These are phyloP conservation scores for Fusarium sp. DNA, from an alignment of 2,329 filamentous ascomycete species.

Conservation along the genomic window DNA sequence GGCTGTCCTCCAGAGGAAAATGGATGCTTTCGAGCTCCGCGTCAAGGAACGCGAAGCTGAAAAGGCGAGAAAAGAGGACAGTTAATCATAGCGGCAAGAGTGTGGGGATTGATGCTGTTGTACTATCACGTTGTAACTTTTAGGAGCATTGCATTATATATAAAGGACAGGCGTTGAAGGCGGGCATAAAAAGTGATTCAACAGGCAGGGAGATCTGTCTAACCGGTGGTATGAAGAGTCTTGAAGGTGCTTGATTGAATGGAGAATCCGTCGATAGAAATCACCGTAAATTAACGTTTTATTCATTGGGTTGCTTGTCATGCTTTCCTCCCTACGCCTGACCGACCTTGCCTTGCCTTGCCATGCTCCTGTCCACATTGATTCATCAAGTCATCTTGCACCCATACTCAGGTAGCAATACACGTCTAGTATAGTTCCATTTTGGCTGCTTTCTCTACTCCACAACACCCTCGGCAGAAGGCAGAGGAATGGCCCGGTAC, in stretches of 20 bases:
- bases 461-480: slow-evolving; percentile 64
- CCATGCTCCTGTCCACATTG: slow-evolving; percentile 22
- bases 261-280: background rate
- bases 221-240: background rate
- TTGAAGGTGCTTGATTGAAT: background rate
- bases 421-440: background rate
- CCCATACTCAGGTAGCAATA: background rate
- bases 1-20: slow-evolving; percentile 58
- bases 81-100: background rate
- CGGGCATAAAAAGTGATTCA: background rate
- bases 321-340: slow-evolving; percentile 38
- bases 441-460: slow-evolving; percentile 35
- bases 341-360: slow-evolving; percentile 15
- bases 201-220: background rate
- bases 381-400: slow-evolving; percentile 29
- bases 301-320: slow-evolving; percentile 34
- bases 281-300: slow-evolving; percentile 16
- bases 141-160: slow-evolving; percentile 15
- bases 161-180: slow-evolving; percentile 28
- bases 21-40: slow-evolving; percentile 56
- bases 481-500: slow-evolving; percentile 80
- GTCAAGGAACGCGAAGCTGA: slow-evolving; percentile 56
- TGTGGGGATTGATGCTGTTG: slow-evolving; percentile 1
- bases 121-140: slow-evolving; percentile 32
- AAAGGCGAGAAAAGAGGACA: slow-evolving; percentile 40